A percentile compares a stretch with the other conserved stretches of the same genome.
These are phyloP conservation scores for Aspergillus tamarii DNA, from an alignment of 2,329 filamentous ascomycete species.

Conservation along the genomic window DNA sequence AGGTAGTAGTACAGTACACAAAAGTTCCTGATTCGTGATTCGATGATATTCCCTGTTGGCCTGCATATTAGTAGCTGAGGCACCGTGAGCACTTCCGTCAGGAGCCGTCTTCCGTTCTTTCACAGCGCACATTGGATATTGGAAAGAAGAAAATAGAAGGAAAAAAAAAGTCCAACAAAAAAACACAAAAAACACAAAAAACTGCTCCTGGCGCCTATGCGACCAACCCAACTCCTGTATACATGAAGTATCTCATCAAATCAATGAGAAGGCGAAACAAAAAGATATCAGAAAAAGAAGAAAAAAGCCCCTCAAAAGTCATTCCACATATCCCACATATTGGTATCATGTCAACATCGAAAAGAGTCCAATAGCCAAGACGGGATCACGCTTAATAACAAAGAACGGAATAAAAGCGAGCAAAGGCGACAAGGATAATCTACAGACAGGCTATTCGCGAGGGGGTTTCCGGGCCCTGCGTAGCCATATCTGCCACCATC, in stretches of 20 bases:
- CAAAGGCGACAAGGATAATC: not conserved
- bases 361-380: constrained; percentile 15
- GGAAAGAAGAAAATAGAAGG: not conserved
- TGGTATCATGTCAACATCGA: constrained; percentile 32
- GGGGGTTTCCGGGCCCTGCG: constrained; percentile 32
- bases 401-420: constrained; percentile 2
- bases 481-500: constrained; percentile 65
- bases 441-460: constrained; percentile 11
- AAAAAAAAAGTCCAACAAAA: not conserved
- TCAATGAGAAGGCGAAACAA: not conserved
- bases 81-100: not conserved
- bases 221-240: constrained; percentile 13
- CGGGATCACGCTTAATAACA: constrained; percentile 15
- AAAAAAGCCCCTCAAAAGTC: constrained; percentile 17
- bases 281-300: constrained; percentile 11
- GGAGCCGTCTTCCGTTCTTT: not conserved
- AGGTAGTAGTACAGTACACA: constrained; percentile 18
- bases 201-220: constrained; percentile 12
- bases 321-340: constrained; percentile 30
- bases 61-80: constrained; percentile 5
- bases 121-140: not conserved
- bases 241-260: constrained; percentile 9
- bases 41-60: constrained; percentile 5
- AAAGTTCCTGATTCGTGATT: constrained; percentile 7
- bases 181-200: not conserved